Percentiles rank a stretch among this genome's conserved stretches.
These are phyloP conservation scores for Penicillium sumatraense DNA, from an alignment of 2,329 filamentous ascomycete genomes.

Conservation along the genomic window DNA sequence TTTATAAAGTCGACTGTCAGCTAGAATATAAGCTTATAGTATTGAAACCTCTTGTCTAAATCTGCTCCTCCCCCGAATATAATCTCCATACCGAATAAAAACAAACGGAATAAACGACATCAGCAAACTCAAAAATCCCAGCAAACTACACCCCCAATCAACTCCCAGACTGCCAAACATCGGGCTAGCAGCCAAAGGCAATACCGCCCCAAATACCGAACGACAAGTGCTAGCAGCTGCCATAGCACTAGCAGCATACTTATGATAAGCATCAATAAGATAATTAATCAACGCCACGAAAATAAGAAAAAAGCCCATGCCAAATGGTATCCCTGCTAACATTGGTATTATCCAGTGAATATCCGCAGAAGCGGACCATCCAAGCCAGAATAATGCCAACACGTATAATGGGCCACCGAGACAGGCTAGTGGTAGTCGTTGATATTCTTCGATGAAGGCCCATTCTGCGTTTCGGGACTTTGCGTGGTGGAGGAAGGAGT, in stretches of 20 bases:
- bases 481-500: neutral
- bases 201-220: neutral
- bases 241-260: neutral
- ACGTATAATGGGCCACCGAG: slow-evolving; percentile 65
- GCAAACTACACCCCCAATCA: neutral
- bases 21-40: neutral
- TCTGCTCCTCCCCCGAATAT: neutral
- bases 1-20: slow-evolving; percentile 3
- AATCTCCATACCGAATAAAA: neutral
- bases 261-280: neutral
- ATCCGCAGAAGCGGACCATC: slow-evolving; percentile 25
- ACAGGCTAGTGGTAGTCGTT: slow-evolving; percentile 71
- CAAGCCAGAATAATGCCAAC: slow-evolving; percentile 56
- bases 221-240: neutral
- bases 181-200: neutral
- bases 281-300: neutral
- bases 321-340: neutral
- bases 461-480: neutral
- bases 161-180: neutral
- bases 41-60: neutral
- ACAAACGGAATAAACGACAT: neutral
- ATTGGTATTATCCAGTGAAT: slow-evolving; percentile 4
- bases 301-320: neutral
- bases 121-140: neutral
- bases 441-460: slow-evolving; percentile 46